A percentile compares a stretch with the other conserved stretches of the same genome.
phyloP scores from a whole-genome alignment of 768 basidiomycete species.

The Rhodotorula taiwanensis region DNA sequence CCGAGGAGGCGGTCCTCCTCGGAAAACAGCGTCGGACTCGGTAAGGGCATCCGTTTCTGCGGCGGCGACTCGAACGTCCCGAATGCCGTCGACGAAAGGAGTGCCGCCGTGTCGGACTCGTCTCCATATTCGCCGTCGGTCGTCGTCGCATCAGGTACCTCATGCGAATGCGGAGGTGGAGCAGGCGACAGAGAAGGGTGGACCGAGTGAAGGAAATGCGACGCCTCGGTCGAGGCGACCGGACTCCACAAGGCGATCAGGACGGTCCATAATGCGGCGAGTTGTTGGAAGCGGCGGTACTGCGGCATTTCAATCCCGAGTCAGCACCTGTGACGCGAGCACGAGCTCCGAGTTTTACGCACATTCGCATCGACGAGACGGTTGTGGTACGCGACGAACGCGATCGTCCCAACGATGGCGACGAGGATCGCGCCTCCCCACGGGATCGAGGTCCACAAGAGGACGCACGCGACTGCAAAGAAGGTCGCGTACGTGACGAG shows the following conservation, averaged over 20 bases:
- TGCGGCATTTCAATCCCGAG: background rate
- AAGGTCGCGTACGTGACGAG: constrained; percentile 71
- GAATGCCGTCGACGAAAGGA: background rate
- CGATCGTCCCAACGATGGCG: constrained; percentile 66
- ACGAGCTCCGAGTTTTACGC: constrained; percentile 35
- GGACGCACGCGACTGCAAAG: constrained; percentile 78
- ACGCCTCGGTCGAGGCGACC: constrained; percentile 25
- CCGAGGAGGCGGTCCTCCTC: constrained; percentile 29
- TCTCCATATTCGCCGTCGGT: background rate
- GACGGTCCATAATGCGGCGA: constrained; percentile 92
- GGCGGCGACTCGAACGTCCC: background rate
- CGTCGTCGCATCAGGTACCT: background rate
- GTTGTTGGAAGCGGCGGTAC: constrained; percentile 47
- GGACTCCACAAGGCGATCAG: constrained; percentile 82
- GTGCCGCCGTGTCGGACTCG: background rate
- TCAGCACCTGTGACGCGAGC: no score
- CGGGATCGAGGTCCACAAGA: constrained; percentile 63
- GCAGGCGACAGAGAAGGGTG: constrained; percentile 12
- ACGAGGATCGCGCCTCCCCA: constrained; percentile 38
- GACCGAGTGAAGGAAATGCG: constrained; percentile 18
- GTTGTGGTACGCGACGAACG: constrained; percentile 71
- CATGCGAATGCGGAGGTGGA: background rate
- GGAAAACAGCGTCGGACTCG: constrained; percentile 18
- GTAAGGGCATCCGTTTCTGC: background rate
- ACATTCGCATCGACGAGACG: constrained; percentile 71